Base-by-base conservation (phyloP, 305 asterid genomes). In the Striga hermonthica region DNA sequence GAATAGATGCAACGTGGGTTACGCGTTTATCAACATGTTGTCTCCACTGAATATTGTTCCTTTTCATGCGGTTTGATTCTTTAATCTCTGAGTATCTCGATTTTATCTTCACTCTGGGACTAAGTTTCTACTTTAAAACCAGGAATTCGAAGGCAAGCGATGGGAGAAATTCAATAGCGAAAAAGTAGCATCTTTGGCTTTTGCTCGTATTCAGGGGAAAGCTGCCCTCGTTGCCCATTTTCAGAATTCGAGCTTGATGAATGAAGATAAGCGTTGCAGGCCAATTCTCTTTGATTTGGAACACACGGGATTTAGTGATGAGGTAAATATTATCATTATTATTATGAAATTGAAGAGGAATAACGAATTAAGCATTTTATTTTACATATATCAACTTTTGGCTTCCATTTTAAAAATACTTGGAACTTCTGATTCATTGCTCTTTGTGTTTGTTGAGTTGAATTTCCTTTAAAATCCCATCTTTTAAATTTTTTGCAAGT, bases 161-260 rank as follows among this genome's bases (percentile, higher is more conserved):
- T 89, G 96, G 95, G 95, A 86, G 72, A 89, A 84, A 73, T 89
- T 89, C 68, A 87, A 89, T 66, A 89, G 96, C 12, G 96, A 84
- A 68, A 89, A 89, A 74, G 83, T 89, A 37, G 87, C 95, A 55
- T 81, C 82, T 38, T 70, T 89, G 77, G 96, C 96, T 2, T 89
- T 81, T 62, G 96, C 93, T 74, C 76, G 96, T 54, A 89, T 89
- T 53, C 95, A 89, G 74, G 95, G 96, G 31, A 84, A 80, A 69
- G 50, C 80, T 0, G 89, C 96, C 76, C 87, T 89, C 4, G 70
- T 86, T 55, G 73, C 89, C 37, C 96, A 86, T 73, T 89, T 89
- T 68, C 87, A 89, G 79, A 82, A 86, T 57, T 84, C 96, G 13
- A 84, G 90, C 72, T 75, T 89, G 76, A 84, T 86, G 96, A 83